These are phyloP conservation scores for Simmondsia chinensis DNA, from an alignment of 148 eudicot species.

Conservation along the genomic window DNA sequence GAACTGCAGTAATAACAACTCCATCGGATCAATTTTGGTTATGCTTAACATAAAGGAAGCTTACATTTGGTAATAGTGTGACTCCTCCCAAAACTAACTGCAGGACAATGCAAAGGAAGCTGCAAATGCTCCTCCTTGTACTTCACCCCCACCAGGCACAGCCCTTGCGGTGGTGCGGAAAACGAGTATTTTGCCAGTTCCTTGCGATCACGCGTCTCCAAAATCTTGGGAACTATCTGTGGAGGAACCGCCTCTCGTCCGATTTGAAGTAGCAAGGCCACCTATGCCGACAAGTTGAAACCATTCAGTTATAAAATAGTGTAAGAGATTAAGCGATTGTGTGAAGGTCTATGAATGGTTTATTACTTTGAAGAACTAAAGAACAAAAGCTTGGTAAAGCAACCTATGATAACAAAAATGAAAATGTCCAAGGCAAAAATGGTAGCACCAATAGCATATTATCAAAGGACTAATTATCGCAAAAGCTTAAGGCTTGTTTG, in stretches of 20 bases:
- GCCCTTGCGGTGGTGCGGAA: conserved; percentile 73
- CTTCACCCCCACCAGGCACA: conserved; percentile 48
- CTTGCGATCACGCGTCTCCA: conserved; percentile 55
- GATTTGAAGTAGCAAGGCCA: conserved; percentile 79
- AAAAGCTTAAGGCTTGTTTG: no score
- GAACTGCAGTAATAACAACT: no score
- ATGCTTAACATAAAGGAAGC: conserved; percentile 49
- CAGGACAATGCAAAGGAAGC: conserved; percentile 48
- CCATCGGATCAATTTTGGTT: no score
- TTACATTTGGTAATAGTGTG: conserved; percentile 57
- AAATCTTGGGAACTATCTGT: conserved; percentile 52
- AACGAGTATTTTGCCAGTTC: conserved; percentile 60
- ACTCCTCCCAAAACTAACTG: conserved; percentile 61
- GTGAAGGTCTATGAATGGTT: neutral
- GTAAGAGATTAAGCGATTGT: neutral
- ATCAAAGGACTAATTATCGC: no score
- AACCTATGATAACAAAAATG: no score
- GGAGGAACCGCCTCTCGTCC: conserved; percentile 84
- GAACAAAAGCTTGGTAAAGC: no score
- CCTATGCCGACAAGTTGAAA: conserved; percentile 29
- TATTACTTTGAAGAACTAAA: no score
- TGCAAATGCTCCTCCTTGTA: conserved; percentile 59
- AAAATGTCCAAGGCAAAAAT: no score
- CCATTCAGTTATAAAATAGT: neutral
- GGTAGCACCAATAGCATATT: no score